Evolutionary conservation across 1,284 basidiomycete species (phyloP).

Genomic region (Ceratobasidium sp.): DNA sequence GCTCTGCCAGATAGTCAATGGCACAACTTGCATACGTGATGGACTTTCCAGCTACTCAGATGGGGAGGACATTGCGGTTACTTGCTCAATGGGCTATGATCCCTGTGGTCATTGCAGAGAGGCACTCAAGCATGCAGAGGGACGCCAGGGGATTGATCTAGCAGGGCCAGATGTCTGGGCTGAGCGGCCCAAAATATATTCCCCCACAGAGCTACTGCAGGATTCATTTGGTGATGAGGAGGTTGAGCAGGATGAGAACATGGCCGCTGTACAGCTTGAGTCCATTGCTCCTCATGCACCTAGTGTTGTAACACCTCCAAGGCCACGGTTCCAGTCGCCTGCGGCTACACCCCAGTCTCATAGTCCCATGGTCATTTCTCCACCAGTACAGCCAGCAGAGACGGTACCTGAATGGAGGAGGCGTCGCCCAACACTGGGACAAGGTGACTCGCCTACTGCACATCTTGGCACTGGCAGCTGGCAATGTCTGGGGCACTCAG

Average conservation of each 20-base stretch:
- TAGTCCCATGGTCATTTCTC: too few species aligned
- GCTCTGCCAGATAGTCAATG: background rate
- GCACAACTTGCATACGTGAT: background rate
- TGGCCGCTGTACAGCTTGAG: too few species aligned
- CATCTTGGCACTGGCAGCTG: too few species aligned
- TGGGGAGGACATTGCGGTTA: background rate
- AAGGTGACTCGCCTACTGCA: too few species aligned
- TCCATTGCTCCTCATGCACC: too few species aligned
- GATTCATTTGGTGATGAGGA: too few species aligned
- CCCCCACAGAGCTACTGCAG: background rate
- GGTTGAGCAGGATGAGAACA: too few species aligned
- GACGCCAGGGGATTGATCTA: background rate
- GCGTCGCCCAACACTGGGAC: too few species aligned
- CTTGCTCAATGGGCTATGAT: background rate
- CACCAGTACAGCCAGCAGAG: too few species aligned
- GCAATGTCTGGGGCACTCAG: too few species aligned
- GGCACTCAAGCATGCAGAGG: background rate
- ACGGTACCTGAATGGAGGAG: too few species aligned
- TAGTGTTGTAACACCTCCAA: background rate
- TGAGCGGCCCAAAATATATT: background rate
- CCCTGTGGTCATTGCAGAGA: background rate
- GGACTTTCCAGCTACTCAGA: background rate
- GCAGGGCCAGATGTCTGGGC: background rate
- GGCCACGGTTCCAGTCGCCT: background rate
- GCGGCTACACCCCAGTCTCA: too few species aligned